phyloP scores from a whole-genome alignment of 345 rosid genomes.

The Eutrema yunnanense region DNA sequence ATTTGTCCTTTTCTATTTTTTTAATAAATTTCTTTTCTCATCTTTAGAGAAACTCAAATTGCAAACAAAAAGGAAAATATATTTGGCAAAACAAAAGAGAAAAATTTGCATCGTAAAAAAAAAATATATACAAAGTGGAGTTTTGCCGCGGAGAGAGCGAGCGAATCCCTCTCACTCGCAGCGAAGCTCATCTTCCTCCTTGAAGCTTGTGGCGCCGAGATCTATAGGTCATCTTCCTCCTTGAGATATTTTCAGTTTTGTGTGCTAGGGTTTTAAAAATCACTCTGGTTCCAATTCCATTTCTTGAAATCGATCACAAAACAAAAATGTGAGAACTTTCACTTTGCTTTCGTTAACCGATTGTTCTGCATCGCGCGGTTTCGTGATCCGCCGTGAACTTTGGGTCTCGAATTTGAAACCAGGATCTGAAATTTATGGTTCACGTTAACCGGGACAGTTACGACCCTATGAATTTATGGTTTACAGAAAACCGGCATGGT shows the following conservation, averaged over 20 bases:
- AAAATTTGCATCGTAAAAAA: not conserved
- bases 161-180: not conserved
- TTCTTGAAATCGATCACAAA: not conserved
- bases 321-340: no score
- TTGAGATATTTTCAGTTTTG: not conserved
- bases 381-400: not conserved
- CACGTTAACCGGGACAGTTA: slow-evolving; percentile 1
- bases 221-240: not conserved
- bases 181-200: not conserved
- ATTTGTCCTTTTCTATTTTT: slow-evolving; percentile 2
- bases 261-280: not conserved
- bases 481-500: not conserved
- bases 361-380: not conserved
- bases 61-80: not conserved
- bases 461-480: not conserved
- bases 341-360: not conserved
- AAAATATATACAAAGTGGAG: not conserved
- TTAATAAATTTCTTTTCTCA: not conserved
- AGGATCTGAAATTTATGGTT: not conserved
- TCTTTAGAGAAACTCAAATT: not conserved
- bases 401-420: not conserved
- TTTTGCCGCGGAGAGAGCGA: slow-evolving; percentile 20
- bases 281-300: not conserved
- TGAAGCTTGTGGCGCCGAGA: not conserved
- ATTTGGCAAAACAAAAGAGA: not conserved